Evolutionary conservation across 176 grass and related monocot species (phyloP), one percentile per base, ranked within the genome.

Genomic region (Oryza glaberrima): DNA sequence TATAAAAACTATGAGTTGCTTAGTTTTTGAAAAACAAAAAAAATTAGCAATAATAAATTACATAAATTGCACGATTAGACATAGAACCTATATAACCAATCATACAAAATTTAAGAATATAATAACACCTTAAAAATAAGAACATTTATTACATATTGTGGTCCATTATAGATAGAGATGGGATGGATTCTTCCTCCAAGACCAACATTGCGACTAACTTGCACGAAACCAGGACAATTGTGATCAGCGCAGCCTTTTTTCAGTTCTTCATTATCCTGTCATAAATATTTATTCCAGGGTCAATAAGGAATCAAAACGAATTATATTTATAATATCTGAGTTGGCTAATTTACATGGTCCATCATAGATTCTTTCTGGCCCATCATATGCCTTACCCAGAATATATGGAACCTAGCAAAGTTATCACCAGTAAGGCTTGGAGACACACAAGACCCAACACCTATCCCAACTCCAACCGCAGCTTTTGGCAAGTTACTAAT

Each of bases 221-320:
- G 73, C 44, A 88, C 73, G 9, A 88, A 88, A 49, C 73, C 72
- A 60, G 86, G 80, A 11, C 73, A 88, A 15, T 32, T 0, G 11
- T 75, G 86, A 58, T 88, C 69, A 45, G 2, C 1, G 22, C 61
- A 81, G 1, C 6, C 0, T 15, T 65, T 79, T 2, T 79, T 79
- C 0, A 16, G 15, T 45, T 45, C 7, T 4, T 38, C 56, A 8
- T 28, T 22, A 30, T 5, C 11, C 25, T 66, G 11, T 15, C 4
- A 14, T 25, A 10, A 67, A 67, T 19, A 56, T 19, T 56, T 20
- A 51, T 51, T 6, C 41, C 14, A 56, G 19, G 20, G 52, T 56
- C 52, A 56, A 43, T 43, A 43, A 43, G 41, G 41, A 43, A 43
- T 43, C 41, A 43, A 6, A 38, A 7, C 36, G 6, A 38, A 38